Evolutionary conservation across 2,329 filamentous ascomycete genomes (phyloP).

Genomic region (Xylaria sp.): DNA sequence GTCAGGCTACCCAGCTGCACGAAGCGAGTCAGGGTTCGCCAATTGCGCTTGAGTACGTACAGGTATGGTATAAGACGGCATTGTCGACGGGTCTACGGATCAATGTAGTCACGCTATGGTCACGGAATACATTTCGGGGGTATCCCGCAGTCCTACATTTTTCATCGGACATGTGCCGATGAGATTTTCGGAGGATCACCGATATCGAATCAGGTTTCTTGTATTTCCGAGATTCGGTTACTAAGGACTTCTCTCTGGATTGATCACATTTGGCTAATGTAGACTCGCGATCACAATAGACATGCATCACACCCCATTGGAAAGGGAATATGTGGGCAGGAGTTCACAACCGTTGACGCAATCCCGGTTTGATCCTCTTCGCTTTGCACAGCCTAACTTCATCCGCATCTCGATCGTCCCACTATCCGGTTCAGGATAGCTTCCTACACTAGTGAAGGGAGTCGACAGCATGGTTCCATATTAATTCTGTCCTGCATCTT

Average conservation of each 20-base stretch:
- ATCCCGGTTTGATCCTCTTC: conserved; percentile 22
- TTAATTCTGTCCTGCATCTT: conserved; percentile 1
- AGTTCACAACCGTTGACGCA: conserved; percentile 26
- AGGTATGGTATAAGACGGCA: not conserved
- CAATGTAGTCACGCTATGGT: not conserved
- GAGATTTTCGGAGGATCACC: conserved; percentile 15
- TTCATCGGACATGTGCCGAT: conserved; percentile 21
- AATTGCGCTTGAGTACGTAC: conserved; percentile 17
- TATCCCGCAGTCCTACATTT: not conserved
- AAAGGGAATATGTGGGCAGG: not conserved
- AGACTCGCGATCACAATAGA: not conserved
- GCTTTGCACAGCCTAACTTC: conserved; percentile 8
- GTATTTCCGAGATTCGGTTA: conserved; percentile 16
- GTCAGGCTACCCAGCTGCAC: not conserved
- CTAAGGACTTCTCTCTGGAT: not conserved
- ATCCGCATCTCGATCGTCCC: conserved; percentile 12
- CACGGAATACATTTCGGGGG: conserved; percentile 9
- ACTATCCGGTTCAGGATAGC: not conserved
- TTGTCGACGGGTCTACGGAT: conserved; percentile 11
- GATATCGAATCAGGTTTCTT: conserved; percentile 23
- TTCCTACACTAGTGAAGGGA: not conserved
- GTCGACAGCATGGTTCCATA: not conserved
- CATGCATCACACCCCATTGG: conserved; percentile 4
- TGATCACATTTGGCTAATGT: not conserved
- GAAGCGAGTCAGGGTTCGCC: conserved; percentile 14